Percentiles rank a stretch among this genome's conserved stretches.
Evolutionary conservation across 2,329 filamentous ascomycete species (phyloP).

Genomic region (Pseudogymnoascus sp.): DNA sequence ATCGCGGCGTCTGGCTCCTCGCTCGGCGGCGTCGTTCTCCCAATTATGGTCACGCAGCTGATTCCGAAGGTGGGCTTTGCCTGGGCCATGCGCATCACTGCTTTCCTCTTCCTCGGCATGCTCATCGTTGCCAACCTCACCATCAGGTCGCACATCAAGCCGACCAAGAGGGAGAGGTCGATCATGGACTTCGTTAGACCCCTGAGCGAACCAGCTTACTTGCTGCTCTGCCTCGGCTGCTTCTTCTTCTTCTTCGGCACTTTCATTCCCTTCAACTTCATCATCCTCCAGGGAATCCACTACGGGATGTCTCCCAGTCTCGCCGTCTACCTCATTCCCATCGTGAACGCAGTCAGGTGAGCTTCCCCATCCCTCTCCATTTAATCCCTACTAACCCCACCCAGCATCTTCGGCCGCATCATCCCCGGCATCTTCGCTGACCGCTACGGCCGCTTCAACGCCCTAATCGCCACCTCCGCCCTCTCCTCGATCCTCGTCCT

Average conservation of each 20-base stretch:
- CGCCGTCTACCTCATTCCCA: conserved; percentile 46
- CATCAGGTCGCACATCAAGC: conserved; percentile 44
- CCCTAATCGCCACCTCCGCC: conserved; percentile 43
- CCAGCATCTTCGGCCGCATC: conserved; percentile 48
- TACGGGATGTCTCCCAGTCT: conserved; percentile 45
- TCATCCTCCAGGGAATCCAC: conserved; percentile 29
- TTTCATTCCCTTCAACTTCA: conserved; percentile 49
- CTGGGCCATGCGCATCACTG: conserved; percentile 52
- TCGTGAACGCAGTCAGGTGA: conserved; percentile 45
- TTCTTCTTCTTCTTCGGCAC: conserved; percentile 46
- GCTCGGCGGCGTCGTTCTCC: conserved; percentile 51
- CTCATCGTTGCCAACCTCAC: conserved; percentile 47
- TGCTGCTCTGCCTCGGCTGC: conserved; percentile 34
- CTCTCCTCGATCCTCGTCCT: conserved; percentile 43
- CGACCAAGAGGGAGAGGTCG: conserved; percentile 31
- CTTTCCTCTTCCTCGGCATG: conserved; percentile 51
- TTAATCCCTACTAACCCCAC: conserved; percentile 15
- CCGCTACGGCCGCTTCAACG: conserved; percentile 48
- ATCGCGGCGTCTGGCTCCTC: conserved; percentile 44
- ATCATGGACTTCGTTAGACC: conserved; percentile 33
- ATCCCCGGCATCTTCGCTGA: conserved; percentile 50
- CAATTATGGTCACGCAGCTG: conserved; percentile 53
- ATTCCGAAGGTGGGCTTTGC: conserved; percentile 47
- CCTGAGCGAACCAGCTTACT: conserved; percentile 35
- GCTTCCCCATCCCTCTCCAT: conserved; percentile 14